Evolutionary conservation across 805 yeast genomes (phyloP), one percentile per base, ranked within the genome.

Genomic region (Debaryomyces maramus): DNA sequence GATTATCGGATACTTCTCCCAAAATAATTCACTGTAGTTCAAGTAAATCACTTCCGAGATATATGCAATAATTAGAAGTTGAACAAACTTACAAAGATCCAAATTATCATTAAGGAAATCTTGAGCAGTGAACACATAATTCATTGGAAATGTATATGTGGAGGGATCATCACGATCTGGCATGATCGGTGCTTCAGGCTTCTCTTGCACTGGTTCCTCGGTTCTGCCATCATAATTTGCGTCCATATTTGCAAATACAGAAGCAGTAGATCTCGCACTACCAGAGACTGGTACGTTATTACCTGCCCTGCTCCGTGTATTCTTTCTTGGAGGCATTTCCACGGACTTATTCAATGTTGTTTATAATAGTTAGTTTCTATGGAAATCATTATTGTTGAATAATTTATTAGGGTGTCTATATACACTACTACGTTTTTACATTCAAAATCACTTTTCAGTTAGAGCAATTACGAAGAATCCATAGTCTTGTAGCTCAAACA

Each of bases 41-140:
- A 59, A 38, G 43, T 65, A 67, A 21, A 58, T 40, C 13, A 70
- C 50, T 46, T 70, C 65, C 20, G 49, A 18, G 11, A 63, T 21
- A 46, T 61, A 70, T 7, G 48, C 43, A 22, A 64, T 40, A 21
- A 59, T 52, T 44, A 68, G 44, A 27, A 65, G 8, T 45, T 70
- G 71, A 6, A 62, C 55, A 37, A 61, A 60, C 32, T 53, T 60
- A n/a, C 56, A 34, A 26, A 60, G 48, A 10, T 51, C 51, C 53
- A 70, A 43, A 26, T 62, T 48, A 4, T 57, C 65, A 41, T 68
- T 69, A 32, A 68, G 48, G 38, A 61, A 67, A 39, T 70, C 75
- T 43, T 70, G 75, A 13, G 55, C 44, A 10, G 50, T 46, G 46
- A 52, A 69, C 15, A 68, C 41, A 18, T 49, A 43, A 40, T 55